These are phyloP conservation scores for Dioszegia hungarica DNA, from an alignment of 768 basidiomycete species.

Conservation along the genomic window DNA sequence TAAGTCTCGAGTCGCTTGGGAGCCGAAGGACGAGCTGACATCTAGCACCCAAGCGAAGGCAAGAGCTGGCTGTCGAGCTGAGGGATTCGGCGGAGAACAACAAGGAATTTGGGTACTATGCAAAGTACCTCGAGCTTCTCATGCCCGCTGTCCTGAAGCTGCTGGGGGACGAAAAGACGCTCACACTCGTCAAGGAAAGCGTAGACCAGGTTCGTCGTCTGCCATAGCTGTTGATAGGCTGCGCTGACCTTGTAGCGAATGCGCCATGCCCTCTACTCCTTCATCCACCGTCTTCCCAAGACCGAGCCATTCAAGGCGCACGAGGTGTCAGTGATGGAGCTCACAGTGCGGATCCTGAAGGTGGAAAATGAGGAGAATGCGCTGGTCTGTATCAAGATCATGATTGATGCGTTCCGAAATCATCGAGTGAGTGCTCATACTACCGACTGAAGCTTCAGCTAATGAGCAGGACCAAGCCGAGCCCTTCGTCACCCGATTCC, in stretches of 20 bases:
- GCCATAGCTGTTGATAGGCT: neutral
- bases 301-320: slow-evolving; percentile 72
- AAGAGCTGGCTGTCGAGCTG: slow-evolving; percentile 40
- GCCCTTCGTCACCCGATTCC: slow-evolving; percentile 70
- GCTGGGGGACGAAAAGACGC: slow-evolving; percentile 34
- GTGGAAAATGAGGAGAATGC: slow-evolving; percentile 97
- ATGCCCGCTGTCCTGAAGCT: slow-evolving; percentile 34
- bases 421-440: slow-evolving; percentile 53
- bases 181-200: slow-evolving; percentile 51
- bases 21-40: neutral
- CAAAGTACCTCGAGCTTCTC: slow-evolving; percentile 39
- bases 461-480: slow-evolving; percentile 53
- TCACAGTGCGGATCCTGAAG: slow-evolving; percentile 77
- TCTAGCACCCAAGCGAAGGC: slow-evolving; percentile 16
- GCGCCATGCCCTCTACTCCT: slow-evolving; percentile 79
- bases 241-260: slow-evolving; percentile 57
- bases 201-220: slow-evolving; percentile 44
- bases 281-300: slow-evolving; percentile 78
- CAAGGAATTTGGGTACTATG: slow-evolving; percentile 40
- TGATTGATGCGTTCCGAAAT: slow-evolving; percentile 79
- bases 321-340: slow-evolving; percentile 62
- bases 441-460: neutral
- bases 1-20: neutral
- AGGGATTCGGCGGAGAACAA: slow-evolving; percentile 46
- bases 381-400: slow-evolving; percentile 77